Evolutionary conservation across 345 rosid genomes (phyloP).

Genomic region (Mangifera indica): DNA sequence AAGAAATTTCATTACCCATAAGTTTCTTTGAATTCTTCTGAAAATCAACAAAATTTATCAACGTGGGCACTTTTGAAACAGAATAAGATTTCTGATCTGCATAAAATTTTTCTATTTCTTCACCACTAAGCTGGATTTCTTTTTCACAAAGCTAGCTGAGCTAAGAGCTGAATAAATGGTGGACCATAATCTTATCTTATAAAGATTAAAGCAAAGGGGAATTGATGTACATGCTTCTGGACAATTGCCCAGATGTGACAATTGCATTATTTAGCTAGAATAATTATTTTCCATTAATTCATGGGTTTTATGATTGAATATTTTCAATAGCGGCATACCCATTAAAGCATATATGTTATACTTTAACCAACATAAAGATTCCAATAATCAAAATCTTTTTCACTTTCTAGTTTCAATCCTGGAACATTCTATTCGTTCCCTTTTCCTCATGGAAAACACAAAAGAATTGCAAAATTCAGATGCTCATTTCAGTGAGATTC

Average conservation of each 20-base stretch:
- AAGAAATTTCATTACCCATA: not conserved
- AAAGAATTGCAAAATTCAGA: not conserved
- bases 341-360: not conserved
- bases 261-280: not conserved
- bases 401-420: not conserved
- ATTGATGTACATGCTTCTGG: not conserved
- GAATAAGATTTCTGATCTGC: not conserved
- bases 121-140: not conserved
- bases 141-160: not conserved
- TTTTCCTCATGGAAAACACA: no score
- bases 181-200: not conserved
- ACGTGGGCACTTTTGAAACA: not conserved
- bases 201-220: not conserved
- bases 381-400: not conserved
- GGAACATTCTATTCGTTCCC: not conserved
- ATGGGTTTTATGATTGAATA: not conserved
- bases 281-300: not conserved
- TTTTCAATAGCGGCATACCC: not conserved
- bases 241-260: not conserved
- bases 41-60: not conserved
- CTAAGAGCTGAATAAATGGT: not conserved
- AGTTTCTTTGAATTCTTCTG: not conserved
- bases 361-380: slow-evolving; percentile 10
- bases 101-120: not conserved
- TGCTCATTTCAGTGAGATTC: not conserved